Percentiles rank a stretch among this genome's conserved stretches.
phyloP scores from a whole-genome alignment of 2,329 filamentous ascomycete species.

The Aspergillus chevalieri region DNA sequence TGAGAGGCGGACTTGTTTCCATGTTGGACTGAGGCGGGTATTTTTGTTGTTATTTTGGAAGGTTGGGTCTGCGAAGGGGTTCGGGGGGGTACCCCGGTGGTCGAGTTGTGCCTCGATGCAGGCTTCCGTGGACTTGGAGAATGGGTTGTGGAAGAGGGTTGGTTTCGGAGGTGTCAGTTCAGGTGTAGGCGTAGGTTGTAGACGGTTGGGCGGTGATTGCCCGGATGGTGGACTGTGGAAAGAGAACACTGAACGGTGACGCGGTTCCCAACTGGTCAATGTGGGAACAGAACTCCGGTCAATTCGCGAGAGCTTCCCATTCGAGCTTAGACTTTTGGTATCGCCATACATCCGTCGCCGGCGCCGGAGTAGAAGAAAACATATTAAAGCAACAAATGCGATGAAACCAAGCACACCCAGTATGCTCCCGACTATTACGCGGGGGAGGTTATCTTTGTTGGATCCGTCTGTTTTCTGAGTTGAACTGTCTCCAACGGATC shows the following conservation, averaged over 20 bases:
- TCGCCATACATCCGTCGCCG: slow-evolving; percentile 10
- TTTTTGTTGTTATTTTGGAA: no score
- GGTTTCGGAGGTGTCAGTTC: background rate
- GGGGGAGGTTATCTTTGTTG: slow-evolving; percentile 6
- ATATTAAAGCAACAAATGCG: slow-evolving; percentile 17
- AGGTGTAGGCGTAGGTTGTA: background rate
- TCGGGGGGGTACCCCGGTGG: background rate
- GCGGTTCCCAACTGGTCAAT: slow-evolving; percentile 12
- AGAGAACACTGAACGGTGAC: slow-evolving; percentile 8
- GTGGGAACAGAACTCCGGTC: slow-evolving; percentile 10
- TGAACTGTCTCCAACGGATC: background rate
- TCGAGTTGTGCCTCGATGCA: background rate
- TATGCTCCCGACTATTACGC: slow-evolving; percentile 23
- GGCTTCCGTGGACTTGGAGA: slow-evolving; percentile 9
- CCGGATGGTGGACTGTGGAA: slow-evolving; percentile 8
- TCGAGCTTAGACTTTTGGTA: slow-evolving; percentile 5
- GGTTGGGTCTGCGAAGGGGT: slow-evolving; percentile 4
- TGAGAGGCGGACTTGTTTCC: background rate
- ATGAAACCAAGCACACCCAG: slow-evolving; percentile 22
- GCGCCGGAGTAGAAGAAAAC: slow-evolving; percentile 17
- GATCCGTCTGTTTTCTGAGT: background rate
- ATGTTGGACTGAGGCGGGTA: background rate
- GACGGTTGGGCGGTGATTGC: slow-evolving; percentile 6
- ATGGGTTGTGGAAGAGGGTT: slow-evolving; percentile 7
- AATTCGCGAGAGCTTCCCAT: slow-evolving; percentile 13